Conservation (phyloP, 2,329 filamentous ascomycete genomes). For the Scortechinia acanthostroma region DNA sequence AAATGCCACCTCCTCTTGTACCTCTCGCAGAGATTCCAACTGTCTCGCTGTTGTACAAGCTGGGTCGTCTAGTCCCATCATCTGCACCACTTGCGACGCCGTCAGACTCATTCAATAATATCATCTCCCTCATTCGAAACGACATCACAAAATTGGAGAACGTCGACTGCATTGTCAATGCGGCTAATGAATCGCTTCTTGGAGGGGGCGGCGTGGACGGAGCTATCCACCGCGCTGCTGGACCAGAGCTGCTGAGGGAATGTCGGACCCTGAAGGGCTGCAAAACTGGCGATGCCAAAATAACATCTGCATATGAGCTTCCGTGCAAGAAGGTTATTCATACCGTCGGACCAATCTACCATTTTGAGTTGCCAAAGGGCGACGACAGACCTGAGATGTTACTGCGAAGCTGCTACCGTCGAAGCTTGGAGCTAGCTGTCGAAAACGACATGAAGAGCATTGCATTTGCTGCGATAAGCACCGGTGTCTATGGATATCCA, state of each 20-base stretch:
- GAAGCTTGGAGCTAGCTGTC: conserved; percentile 50
- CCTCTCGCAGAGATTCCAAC: neutral
- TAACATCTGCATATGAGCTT: conserved; percentile 56
- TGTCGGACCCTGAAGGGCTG: conserved; percentile 55
- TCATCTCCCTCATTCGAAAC: conserved; percentile 49
- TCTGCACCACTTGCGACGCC: conserved; percentile 8
- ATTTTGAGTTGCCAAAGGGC: conserved; percentile 16
- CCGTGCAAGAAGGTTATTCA: conserved; percentile 63
- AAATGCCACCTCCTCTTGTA: neutral
- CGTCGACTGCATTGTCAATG: conserved; percentile 66
- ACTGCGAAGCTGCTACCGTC: conserved; percentile 41
- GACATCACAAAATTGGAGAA: conserved; percentile 61
- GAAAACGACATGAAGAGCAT: conserved; percentile 51
- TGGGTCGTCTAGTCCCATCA: conserved; percentile 8
- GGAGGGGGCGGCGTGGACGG: conserved; percentile 64
- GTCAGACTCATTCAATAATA: conserved; percentile 42
- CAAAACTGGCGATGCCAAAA: conserved; percentile 60
- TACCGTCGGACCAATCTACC: conserved; percentile 61
- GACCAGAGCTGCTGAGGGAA: conserved; percentile 46
- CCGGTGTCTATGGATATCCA: conserved; percentile 66
- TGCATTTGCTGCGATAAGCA: conserved; percentile 62
- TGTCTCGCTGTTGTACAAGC: conserved; percentile 4
- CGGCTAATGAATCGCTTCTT: conserved; percentile 57
- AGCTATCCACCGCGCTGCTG: conserved; percentile 62
- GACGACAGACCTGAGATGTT: conserved; percentile 28